These are phyloP conservation scores for Psilocybe subaeruginosa DNA, from an alignment of 768 basidiomycete species.

Conservation along the genomic window DNA sequence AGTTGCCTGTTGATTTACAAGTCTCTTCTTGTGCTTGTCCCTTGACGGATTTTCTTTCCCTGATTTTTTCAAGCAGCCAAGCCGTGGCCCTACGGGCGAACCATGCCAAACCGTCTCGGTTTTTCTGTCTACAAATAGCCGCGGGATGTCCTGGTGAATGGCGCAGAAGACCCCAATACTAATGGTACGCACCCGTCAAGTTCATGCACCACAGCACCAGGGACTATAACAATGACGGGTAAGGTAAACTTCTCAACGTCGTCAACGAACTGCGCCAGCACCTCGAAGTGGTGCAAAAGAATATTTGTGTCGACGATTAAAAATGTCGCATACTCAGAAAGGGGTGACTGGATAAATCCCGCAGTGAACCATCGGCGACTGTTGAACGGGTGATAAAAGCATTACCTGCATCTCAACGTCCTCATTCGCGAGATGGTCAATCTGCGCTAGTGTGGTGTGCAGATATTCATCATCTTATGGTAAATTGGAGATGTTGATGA, in stretches of 20 bases:
- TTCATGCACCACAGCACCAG: constrained; percentile 76
- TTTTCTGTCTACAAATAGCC: constrained; percentile 45
- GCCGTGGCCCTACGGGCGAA: constrained; percentile 70
- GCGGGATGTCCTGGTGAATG: not conserved
- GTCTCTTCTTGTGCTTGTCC: constrained; percentile 69
- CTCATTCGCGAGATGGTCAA: constrained; percentile 59
- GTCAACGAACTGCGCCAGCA: constrained; percentile 63
- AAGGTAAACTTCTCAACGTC: constrained; percentile 54
- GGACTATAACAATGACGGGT: constrained; percentile 69
- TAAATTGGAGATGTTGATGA: constrained; percentile 11
- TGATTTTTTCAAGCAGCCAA: constrained; percentile 67
- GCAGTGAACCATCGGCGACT: constrained; percentile 5
- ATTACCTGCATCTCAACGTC: constrained; percentile 77
- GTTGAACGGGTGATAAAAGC: not conserved
- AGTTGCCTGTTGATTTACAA: constrained; percentile 59
- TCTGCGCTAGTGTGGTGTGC: constrained; percentile 48
- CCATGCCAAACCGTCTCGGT: constrained; percentile 51
- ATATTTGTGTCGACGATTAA: constrained; percentile 83
- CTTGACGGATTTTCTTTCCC: constrained; percentile 55
- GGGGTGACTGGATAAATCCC: constrained; percentile 37
- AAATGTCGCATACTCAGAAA: constrained; percentile 44
- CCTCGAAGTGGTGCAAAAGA: constrained; percentile 66
- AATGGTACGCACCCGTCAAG: constrained; percentile 61
- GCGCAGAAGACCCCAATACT: not conserved
- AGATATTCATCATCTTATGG: constrained; percentile 25